These are phyloP conservation scores for Aschersonia sp. DNA, from an alignment of 2,329 filamentous ascomycete species.

Conservation along the genomic window DNA sequence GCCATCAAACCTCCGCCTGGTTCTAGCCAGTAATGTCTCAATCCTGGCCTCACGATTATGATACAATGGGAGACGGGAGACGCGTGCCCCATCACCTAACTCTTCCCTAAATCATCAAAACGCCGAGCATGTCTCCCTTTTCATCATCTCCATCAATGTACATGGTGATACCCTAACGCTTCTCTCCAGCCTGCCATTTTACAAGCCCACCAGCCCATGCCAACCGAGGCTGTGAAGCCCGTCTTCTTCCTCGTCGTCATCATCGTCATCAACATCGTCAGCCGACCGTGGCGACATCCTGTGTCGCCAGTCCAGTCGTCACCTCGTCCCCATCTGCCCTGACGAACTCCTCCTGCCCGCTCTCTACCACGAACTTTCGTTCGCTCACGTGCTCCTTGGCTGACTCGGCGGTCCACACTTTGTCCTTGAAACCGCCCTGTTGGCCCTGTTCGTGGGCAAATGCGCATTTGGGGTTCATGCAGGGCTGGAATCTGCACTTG, in stretches of 20 bases:
- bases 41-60: no score
- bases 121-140: no score
- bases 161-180: no score
- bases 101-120: no score
- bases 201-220: not conserved
- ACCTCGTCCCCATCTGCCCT: conserved; percentile 35
- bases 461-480: conserved; percentile 72
- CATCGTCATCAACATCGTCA: not conserved
- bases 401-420: conserved; percentile 67
- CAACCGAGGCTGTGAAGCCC: not conserved
- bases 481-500: conserved; percentile 83
- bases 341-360: conserved; percentile 55
- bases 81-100: no score
- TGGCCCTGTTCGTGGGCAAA: conserved; percentile 91
- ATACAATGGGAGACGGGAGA: no score
- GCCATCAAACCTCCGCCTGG: no score
- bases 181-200: not conserved
- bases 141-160: no score
- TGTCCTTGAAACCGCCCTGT: conserved; percentile 70
- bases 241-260: not conserved
- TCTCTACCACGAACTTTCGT: conserved; percentile 70
- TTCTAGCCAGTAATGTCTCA: no score
- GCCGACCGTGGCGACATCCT: conserved; percentile 24
- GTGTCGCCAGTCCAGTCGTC: conserved; percentile 22
- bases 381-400: conserved; percentile 63